Percentiles rank a stretch among this genome's conserved stretches.
These are phyloP conservation scores for Microbotryum silenes-acaulis DNA, from an alignment of 1,284 basidiomycete genomes.

Conservation along the genomic window DNA sequence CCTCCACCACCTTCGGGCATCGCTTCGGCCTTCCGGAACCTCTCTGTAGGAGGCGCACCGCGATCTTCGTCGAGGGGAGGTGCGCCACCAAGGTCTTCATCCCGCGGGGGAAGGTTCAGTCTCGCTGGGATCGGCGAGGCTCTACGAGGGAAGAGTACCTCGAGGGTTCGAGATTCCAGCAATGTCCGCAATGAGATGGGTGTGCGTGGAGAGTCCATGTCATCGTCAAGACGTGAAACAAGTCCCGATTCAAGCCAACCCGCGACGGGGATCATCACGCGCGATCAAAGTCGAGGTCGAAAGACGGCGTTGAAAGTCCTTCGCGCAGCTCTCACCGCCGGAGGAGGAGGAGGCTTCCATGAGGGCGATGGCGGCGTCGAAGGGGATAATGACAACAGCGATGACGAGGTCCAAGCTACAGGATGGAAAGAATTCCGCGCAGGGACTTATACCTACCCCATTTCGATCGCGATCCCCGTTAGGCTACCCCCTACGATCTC, in stretches of 20 bases:
- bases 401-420: conserved; percentile 2
- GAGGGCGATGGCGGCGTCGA: conserved; percentile 23
- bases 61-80: conserved; percentile 3
- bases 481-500: conserved; percentile 71
- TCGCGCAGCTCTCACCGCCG: conserved; percentile 38
- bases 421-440: conserved; percentile 75
- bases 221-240: not conserved
- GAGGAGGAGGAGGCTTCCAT: conserved; percentile 4
- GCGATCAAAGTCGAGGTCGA: conserved; percentile 41
- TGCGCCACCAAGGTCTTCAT: not conserved
- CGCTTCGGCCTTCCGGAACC: conserved; percentile 4
- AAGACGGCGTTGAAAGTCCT: conserved; percentile 43
- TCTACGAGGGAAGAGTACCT: conserved; percentile 26
- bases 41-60: conserved; percentile 1
- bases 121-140: conserved; percentile 22
- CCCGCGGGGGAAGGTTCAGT: conserved; percentile 13
- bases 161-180: conserved; percentile 5
- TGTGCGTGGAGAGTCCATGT: not conserved
- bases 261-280: conserved; percentile 11
- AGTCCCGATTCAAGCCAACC: conserved; percentile 25
- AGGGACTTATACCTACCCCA: conserved; percentile 92
- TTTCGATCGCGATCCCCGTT: conserved; percentile 77
- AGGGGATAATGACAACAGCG: conserved; percentile 15
- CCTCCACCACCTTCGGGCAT: conserved; percentile 4
- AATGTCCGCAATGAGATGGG: not conserved